These are phyloP conservation scores for Phallus indusiatus DNA, from an alignment of 768 basidiomycete genomes.

Conservation along the genomic window DNA sequence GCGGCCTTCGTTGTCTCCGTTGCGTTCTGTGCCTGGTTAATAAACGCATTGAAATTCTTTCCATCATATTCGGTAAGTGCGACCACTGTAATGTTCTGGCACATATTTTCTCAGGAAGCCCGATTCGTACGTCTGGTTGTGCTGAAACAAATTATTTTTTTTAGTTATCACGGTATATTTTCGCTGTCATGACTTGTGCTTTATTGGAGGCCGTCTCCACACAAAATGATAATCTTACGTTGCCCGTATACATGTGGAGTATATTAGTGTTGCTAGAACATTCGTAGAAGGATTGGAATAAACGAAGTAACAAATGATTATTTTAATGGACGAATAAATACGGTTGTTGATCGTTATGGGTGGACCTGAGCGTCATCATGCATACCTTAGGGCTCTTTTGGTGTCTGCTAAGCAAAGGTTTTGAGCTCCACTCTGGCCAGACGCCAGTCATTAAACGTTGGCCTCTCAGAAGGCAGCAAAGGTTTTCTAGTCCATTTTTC, in stretches of 20 bases:
- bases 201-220: conserved; percentile 85
- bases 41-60: conserved; percentile 61
- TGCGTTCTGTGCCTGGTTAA: conserved; percentile 53
- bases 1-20: conserved; percentile 71
- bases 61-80: conserved; percentile 69
- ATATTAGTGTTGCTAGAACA: conserved; percentile 39
- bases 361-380: not conserved
- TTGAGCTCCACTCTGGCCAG: conserved; percentile 2
- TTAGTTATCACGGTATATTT: conserved; percentile 58
- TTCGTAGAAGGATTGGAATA: not conserved
- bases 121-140: not conserved
- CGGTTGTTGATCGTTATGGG: not conserved
- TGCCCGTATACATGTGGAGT: conserved; percentile 96
- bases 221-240: conserved; percentile 95
- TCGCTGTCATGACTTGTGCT: conserved; percentile 54
- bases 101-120: too few species aligned
- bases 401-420: not conserved
- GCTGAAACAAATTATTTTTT: not conserved
- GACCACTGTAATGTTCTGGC: conserved; percentile 1
- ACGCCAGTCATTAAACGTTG: not conserved
- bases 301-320: not conserved
- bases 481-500: not conserved
- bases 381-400: not conserved
- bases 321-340: not conserved
- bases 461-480: not conserved